phyloP scores from a whole-genome alignment of 2,329 filamentous ascomycete species.

The Tolypocladium ovalisporum region DNA sequence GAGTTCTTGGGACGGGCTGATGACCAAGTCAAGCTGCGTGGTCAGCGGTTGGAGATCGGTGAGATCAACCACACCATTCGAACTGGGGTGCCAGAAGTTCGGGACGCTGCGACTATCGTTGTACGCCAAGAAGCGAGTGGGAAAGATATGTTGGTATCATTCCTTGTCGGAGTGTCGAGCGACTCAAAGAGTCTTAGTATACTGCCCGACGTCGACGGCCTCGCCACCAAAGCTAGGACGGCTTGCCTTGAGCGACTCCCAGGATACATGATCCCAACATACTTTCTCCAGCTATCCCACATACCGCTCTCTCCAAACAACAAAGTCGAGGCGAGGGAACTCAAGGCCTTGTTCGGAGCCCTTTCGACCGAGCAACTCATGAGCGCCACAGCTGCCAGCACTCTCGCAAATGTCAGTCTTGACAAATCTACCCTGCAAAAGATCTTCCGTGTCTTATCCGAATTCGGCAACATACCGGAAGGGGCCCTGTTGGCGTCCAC shows the following conservation, averaged over 20 bases:
- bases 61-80: slow-evolving; percentile 84
- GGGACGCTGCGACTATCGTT: slow-evolving; percentile 69
- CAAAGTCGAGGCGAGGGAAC: slow-evolving; percentile 66
- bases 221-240: slow-evolving; percentile 38
- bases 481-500: slow-evolving; percentile 38
- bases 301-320: slow-evolving; percentile 84
- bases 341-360: slow-evolving; percentile 55
- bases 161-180: slow-evolving; percentile 33
- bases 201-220: slow-evolving; percentile 17
- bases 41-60: slow-evolving; percentile 78
- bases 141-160: slow-evolving; percentile 77
- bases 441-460: slow-evolving; percentile 43
- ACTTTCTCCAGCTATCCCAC: slow-evolving; percentile 58
- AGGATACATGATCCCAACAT: slow-evolving; percentile 83
- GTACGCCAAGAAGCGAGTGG: slow-evolving; percentile 56
- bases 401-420: slow-evolving; percentile 13
- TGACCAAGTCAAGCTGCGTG: slow-evolving; percentile 84
- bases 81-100: slow-evolving; percentile 41
- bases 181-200: slow-evolving; percentile 8
- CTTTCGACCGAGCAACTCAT: slow-evolving; percentile 53
- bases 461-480: slow-evolving; percentile 35
- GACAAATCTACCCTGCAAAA: slow-evolving; percentile 26
- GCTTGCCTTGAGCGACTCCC: slow-evolving; percentile 63
- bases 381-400: slow-evolving; percentile 29
- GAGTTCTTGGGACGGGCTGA: slow-evolving; percentile 83